These are phyloP conservation scores for Spirogloea muscicola DNA, from an alignment of 139 green algal genomes.

Conservation along the genomic window DNA sequence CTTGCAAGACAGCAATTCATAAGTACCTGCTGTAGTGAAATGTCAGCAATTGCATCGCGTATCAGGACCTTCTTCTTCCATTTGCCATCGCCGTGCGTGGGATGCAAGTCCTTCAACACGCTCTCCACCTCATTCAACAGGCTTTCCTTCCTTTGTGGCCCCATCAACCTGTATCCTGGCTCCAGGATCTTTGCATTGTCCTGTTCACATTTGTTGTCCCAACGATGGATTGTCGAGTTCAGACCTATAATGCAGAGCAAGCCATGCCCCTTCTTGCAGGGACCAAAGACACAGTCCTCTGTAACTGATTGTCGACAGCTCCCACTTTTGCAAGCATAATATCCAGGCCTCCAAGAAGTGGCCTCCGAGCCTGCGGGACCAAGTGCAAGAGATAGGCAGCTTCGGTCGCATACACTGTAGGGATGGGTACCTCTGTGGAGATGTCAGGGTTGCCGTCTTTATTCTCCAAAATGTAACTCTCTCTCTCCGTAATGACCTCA, in stretches of 20 bases:
- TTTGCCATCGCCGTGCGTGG: constrained; percentile 16
- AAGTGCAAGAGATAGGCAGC: too few species aligned
- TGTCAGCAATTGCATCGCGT: constrained; percentile 38
- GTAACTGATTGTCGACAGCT: too few species aligned
- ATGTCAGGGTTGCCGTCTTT: neutral
- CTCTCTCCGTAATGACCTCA: constrained; percentile 16
- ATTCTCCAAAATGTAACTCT: constrained; percentile 26
- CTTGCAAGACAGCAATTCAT: too few species aligned
- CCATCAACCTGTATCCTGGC: constrained; percentile 27
- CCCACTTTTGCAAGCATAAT: too few species aligned
- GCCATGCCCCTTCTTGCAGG: too few species aligned
- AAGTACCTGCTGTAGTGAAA: constrained; percentile 41
- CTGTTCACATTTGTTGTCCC: too few species aligned
- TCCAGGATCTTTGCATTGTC: constrained; percentile 37
- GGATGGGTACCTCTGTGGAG: constrained; percentile 12
- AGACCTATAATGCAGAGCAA: too few species aligned
- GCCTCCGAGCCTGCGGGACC: too few species aligned
- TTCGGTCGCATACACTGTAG: too few species aligned
- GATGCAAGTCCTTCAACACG: constrained; percentile 5
- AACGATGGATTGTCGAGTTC: too few species aligned
- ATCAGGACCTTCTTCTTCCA: constrained; percentile 40
- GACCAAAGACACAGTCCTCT: too few species aligned
- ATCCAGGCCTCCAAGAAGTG: too few species aligned
- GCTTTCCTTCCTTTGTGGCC: constrained; percentile 1
- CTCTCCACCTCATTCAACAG: constrained; percentile 16